Percentiles rank a stretch among this genome's conserved stretches.
These are phyloP conservation scores for Dichotomopilus funicola DNA, from an alignment of 2,329 filamentous ascomycete genomes.

Conservation along the genomic window DNA sequence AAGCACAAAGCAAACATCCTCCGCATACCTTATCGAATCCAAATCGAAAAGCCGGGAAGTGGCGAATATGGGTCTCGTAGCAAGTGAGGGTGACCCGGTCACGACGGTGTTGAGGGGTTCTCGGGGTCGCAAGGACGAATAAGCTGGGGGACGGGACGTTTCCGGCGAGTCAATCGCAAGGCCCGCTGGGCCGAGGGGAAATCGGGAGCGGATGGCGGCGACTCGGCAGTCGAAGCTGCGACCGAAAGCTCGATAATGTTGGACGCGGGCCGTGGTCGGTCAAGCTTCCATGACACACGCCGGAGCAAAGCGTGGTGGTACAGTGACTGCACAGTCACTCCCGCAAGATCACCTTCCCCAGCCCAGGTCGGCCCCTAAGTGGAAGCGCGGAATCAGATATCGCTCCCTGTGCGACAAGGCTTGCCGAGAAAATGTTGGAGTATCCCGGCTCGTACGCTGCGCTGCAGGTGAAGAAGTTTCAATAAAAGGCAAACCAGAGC, in stretches of 20 bases:
- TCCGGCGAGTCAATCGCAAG: constrained; percentile 4
- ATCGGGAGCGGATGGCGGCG: neutral
- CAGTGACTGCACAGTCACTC: too few species aligned
- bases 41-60: neutral
- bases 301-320: constrained; percentile 10
- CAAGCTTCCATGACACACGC: constrained; percentile 2
- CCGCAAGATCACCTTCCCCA: too few species aligned
- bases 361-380: too few species aligned
- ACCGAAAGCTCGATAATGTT: neutral
- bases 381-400: neutral
- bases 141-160: neutral
- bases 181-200: neutral
- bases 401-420: constrained; percentile 1
- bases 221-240: too few species aligned
- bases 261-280: neutral
- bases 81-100: neutral
- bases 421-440: neutral
- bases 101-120: neutral
- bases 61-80: neutral
- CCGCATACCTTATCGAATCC: constrained; percentile 4
- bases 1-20: neutral
- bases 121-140: neutral
- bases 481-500: neutral
- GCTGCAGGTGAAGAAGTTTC: neutral
- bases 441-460: constrained; percentile 5